These are phyloP conservation scores for Eimeria praecox DNA, from an alignment of 169 alveolate genomes.

Conservation along the genomic window DNA sequence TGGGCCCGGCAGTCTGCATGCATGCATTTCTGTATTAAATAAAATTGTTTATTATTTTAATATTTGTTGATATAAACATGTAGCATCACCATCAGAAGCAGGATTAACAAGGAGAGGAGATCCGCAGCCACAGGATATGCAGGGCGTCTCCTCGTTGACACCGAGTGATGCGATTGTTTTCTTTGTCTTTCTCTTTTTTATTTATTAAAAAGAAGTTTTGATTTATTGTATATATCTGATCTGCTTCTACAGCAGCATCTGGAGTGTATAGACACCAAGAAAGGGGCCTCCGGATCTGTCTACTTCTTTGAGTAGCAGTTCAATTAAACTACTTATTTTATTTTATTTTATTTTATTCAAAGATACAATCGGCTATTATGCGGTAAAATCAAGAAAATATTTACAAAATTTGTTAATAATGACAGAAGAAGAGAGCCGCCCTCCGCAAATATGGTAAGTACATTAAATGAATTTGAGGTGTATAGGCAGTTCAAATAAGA, in stretches of 20 bases:
- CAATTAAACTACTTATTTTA: neutral
- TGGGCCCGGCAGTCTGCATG: too few species aligned
- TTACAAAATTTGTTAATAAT: neutral
- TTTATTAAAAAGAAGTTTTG: neutral
- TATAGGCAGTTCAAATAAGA: neutral
- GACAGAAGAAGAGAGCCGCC: neutral
- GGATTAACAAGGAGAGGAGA: neutral
- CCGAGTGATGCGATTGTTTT: neutral
- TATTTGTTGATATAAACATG: neutral
- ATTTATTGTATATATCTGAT: neutral
- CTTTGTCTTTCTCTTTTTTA: neutral
- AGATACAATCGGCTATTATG: neutral
- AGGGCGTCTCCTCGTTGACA: neutral
- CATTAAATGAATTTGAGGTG: neutral
- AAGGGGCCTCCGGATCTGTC: neutral
- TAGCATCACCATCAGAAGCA: neutral
- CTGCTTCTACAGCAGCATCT: neutral
- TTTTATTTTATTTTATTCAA: neutral
- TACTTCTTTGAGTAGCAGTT: neutral
- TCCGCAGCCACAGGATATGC: neutral
- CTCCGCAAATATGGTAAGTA: slow-evolving; percentile 34
- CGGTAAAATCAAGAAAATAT: neutral
- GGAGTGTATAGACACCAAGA: neutral
- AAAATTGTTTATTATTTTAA: neutral
- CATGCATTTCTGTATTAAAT: too few species aligned